These are phyloP conservation scores for Cladosporium velox DNA, from an alignment of 2,329 filamentous ascomycete genomes.

Conservation along the genomic window DNA sequence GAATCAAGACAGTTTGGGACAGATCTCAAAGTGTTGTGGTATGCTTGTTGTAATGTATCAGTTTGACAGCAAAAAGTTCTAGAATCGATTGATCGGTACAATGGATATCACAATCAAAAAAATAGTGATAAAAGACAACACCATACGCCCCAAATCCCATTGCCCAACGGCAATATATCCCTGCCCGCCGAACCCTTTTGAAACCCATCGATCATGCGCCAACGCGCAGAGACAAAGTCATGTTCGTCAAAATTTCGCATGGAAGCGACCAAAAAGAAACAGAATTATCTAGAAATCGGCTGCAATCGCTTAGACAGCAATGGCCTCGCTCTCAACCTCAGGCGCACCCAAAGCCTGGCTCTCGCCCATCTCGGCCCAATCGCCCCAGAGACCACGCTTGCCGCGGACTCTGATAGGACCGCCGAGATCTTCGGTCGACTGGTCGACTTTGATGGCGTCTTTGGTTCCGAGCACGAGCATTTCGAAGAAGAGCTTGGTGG, in stretches of 20 bases:
- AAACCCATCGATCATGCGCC: background rate
- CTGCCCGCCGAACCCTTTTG: background rate
- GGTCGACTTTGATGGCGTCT: slow-evolving; percentile 96
- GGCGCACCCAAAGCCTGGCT: slow-evolving; percentile 32
- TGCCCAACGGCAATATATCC: background rate
- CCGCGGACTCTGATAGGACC: slow-evolving; percentile 79
- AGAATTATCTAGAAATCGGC: background rate
- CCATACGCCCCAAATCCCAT: background rate
- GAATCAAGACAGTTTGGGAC: too few species aligned
- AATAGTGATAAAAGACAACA: background rate
- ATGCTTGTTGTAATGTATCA: too few species aligned
- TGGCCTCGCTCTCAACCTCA: background rate
- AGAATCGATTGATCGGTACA: too few species aligned
- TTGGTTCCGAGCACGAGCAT: slow-evolving; percentile 94
- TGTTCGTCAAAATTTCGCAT: slow-evolving; percentile 1
- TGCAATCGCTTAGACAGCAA: background rate
- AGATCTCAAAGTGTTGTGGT: too few species aligned
- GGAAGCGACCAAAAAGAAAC: background rate
- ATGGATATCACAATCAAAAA: slow-evolving; percentile 2
- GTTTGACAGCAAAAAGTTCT: too few species aligned
- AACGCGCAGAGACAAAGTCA: background rate
- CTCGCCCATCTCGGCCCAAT: slow-evolving; percentile 75
- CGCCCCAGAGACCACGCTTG: slow-evolving; percentile 95
- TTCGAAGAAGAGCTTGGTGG: slow-evolving; percentile 99
- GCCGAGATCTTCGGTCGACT: slow-evolving; percentile 67